Base-by-base conservation (phyloP, 768 basidiomycete species). In the Lactifluus subvellereus region DNA sequence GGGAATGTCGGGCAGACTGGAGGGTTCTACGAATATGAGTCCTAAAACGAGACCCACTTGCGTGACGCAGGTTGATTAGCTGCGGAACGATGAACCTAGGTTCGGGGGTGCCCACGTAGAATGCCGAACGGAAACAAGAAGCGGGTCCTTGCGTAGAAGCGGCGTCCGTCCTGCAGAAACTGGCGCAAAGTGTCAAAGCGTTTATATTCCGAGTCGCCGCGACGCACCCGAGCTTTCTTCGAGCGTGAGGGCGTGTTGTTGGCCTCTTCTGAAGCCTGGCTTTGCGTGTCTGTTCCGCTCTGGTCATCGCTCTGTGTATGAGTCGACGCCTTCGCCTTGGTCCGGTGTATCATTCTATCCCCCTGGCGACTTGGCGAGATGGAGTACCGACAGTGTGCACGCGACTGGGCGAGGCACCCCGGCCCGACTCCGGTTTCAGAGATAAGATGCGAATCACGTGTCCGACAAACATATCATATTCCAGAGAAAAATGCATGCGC, bases 51-150 rank as follows among this genome's bases (percentile, higher is more conserved):
- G 75, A 7, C 90, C 89, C 32, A 91, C 89, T 91, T 33, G 27
- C 59, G 22, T 13, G 50, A 45, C 45, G 53, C 30, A 35, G 35
- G 57, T 53, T 13, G 48, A 16, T 16, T 13, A 59, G 51, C 11
- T 22, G 11, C 38, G 1, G 13, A 27, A 50, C 14, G 16, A 50
- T 14, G 38, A 52, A 66, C 69, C 14, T 35, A 33, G 18, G 42
- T 30, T 30, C 9, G 7, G 35, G 45, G 18, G 35, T 57, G 82
- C 85, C 65, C 62, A 88, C 79, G 66, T 43, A 83, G 57, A n/a
- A 92, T 76, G 35, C 89, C 91, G 3, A 89, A 69, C 6, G 86
- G 81, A 70, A 92, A 91, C n/a, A 89, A 73, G 61, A 89, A 84
- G 54, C 83, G 78, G 27, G 82, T 78, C 27, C 64, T 71, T 37